A percentile compares a stretch with the other conserved stretches of the same genome.
Evolutionary conservation across 805 yeast species (phyloP).

Genomic region (Lachancea cidri): DNA sequence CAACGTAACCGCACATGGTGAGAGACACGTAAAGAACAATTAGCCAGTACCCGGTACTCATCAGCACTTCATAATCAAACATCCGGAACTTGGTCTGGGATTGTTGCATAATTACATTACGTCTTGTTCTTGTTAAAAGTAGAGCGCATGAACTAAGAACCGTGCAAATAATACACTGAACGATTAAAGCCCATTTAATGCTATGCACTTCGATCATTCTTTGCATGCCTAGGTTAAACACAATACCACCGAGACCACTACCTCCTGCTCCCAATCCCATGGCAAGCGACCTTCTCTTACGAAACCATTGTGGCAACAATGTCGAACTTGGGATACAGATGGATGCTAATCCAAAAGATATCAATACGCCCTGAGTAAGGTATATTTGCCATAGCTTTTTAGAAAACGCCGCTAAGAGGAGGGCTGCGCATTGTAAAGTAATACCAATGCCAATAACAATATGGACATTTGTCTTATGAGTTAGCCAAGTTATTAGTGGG

Average conservation of each 20-base stretch:
- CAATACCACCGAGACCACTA: constrained; percentile 40
- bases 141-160: constrained; percentile 28
- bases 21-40: constrained; percentile 38
- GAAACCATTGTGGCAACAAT: constrained; percentile 52
- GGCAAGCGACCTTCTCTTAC: constrained; percentile 39
- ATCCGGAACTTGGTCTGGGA: constrained; percentile 32
- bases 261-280: constrained; percentile 36
- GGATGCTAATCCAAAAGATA: constrained; percentile 46
- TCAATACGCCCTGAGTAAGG: constrained; percentile 50
- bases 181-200: constrained; percentile 32
- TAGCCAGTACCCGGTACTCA: constrained; percentile 40
- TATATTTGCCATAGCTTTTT: constrained; percentile 49
- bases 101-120: constrained; percentile 2
- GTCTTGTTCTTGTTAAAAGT: constrained; percentile 36
- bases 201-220: constrained; percentile 27
- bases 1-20: constrained; percentile 57
- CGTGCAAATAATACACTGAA: constrained; percentile 34
- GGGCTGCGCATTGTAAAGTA: constrained; percentile 42
- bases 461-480: constrained; percentile 42
- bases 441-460: constrained; percentile 41
- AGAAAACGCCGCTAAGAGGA: constrained; percentile 48
- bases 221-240: constrained; percentile 35
- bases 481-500: constrained; percentile 44
- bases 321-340: constrained; percentile 44
- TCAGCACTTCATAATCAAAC: constrained; percentile 39